Base-by-base conservation (phyloP, 1,284 basidiomycete genomes). In the Ceratorhiza oryzae-sativae region DNA sequence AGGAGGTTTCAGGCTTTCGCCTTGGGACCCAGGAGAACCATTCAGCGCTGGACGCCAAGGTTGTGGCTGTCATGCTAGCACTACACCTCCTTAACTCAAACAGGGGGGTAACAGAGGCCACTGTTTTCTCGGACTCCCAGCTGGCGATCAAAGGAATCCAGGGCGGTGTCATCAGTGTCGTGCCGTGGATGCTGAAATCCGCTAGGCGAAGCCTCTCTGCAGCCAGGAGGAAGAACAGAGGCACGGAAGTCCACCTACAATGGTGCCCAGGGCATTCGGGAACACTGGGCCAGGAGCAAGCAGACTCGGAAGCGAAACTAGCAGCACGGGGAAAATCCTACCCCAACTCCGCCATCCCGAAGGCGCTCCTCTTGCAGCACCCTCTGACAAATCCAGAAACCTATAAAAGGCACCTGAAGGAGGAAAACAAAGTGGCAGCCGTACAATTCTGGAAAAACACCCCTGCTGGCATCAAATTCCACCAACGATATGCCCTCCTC, bases 221-320 rank as follows among this genome's bases (percentile, higher is more conserved):
- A 20, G 34, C 15, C 9, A 56, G 13, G 27, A 20, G 34, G 12
- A 13, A 20, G n/a, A 23, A 12, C 34, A 32, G 27, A 6, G 34
- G 18, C 12, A 23, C 48, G 23, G 13, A 23, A 15, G 18, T 60
- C 2, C 18, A 3, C 36, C 13, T 42, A 42, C 8, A 23, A 4
- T 75, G 74, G 74, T 27, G 71, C 9, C 73, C 74, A 27, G 74
- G 73, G 3, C 74, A 75, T 23, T 36, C 20, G 27, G 73, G 53
- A 13, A 60, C 67, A 15, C n/a, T 48, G 5, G 73, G 74, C 1
- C 74, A 75, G 42, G 67, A 71, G 20, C 23, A 39, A 15, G 73
- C 73, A 13, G 74, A 75, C 68, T 27, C 36, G 9, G 46, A 15
- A 18, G 72, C 74, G 1, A 49, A 49, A 30, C 27, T 20, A 9